These are phyloP conservation scores for Epichloe scottii DNA, from an alignment of 2,329 filamentous ascomycete genomes.

Conservation along the genomic window DNA sequence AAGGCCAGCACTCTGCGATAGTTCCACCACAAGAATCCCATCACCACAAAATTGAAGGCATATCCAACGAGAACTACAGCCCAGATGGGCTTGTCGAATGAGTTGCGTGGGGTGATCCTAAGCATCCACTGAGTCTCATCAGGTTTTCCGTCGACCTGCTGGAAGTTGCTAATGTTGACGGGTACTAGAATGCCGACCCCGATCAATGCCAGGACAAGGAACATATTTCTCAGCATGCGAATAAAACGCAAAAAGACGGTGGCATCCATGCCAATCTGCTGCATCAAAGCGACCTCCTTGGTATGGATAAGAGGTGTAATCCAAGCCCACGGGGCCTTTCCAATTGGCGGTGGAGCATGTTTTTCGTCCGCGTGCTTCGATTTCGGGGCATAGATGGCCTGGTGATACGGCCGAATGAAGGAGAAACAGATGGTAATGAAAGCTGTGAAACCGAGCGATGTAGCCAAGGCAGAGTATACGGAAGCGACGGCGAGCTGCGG, in stretches of 20 bases:
- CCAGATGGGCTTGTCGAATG: conserved; percentile 43
- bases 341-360: conserved; percentile 76
- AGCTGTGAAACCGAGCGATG: conserved; percentile 63
- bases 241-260: conserved; percentile 80
- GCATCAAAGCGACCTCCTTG: conserved; percentile 62
- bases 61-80: conserved; percentile 46
- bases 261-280: conserved; percentile 83
- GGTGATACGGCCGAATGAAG: conserved; percentile 79
- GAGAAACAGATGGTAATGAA: conserved; percentile 74
- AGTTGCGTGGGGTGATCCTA: conserved; percentile 46
- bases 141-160: conserved; percentile 8
- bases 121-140: conserved; percentile 33
- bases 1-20: conserved; percentile 62
- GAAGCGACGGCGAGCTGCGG: conserved; percentile 30
- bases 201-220: conserved; percentile 57
- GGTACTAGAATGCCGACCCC: conserved; percentile 72
- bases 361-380: conserved; percentile 84
- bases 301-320: conserved; percentile 64
- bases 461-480: conserved; percentile 66
- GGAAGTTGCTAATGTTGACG: conserved; percentile 49
- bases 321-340: conserved; percentile 84
- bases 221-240: conserved; percentile 87
- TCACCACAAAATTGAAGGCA: conserved; percentile 62
- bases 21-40: conserved; percentile 79
- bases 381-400: conserved; percentile 86